Conservation (phyloP, 2,329 filamentous ascomycete species). For the Talaromyces piceae region DNA sequence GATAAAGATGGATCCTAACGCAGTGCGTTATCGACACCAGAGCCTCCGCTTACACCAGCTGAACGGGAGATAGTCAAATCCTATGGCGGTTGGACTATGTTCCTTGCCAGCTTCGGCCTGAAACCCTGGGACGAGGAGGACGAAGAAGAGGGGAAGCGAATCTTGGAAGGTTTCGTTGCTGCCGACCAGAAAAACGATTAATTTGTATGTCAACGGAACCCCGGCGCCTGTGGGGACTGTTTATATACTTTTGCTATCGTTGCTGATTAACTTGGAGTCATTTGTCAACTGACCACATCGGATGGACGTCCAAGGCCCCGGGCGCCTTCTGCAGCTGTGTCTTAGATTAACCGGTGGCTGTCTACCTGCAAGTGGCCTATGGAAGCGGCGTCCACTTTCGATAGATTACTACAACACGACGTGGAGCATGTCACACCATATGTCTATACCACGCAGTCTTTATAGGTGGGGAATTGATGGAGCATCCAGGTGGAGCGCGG, state of each 20-base stretch:
- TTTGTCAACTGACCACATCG: background rate
- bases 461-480: background rate
- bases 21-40: constrained; percentile 8
- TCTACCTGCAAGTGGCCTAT: too few species aligned
- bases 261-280: background rate
- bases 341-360: too few species aligned
- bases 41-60: constrained; percentile 19
- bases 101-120: constrained; percentile 17
- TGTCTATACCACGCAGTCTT: background rate
- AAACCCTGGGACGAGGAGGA: constrained; percentile 22
- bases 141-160: constrained; percentile 15
- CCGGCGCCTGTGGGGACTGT: background rate
- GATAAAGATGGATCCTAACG: background rate
- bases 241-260: background rate
- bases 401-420: background rate
- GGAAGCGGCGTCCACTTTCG: background rate
- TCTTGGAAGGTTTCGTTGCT: background rate
- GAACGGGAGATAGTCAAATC: constrained; percentile 20
- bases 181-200: background rate
- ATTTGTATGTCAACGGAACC: background rate
- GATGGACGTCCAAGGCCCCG: background rate
- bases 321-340: background rate
- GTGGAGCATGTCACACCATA: background rate
- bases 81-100: constrained; percentile 23
- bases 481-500: too few species aligned